phyloP scores from a whole-genome alignment of 2,329 filamentous ascomycete species.

The Penicillium sp. region DNA sequence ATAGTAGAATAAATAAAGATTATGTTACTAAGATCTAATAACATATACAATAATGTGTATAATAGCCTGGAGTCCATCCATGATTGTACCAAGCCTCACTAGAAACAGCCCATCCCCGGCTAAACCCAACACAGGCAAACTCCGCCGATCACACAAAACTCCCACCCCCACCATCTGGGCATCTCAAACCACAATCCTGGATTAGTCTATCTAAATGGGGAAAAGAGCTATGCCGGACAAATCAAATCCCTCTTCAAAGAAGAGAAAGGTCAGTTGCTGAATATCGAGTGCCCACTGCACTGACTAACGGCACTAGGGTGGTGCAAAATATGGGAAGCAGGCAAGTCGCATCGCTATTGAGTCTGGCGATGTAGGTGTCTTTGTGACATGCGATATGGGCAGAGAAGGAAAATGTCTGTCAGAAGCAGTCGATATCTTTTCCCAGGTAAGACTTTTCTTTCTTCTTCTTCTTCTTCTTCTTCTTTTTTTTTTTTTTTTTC shows the following conservation, averaged over 20 bases:
- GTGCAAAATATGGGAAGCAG: constrained; percentile 25
- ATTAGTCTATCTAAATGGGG: constrained; percentile 8
- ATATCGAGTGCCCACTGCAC: not conserved
- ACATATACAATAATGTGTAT: not conserved
- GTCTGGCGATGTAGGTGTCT: constrained; percentile 52
- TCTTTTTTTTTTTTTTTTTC: too few species aligned
- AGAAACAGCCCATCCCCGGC: constrained; percentile 1
- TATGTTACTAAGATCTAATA: not conserved
- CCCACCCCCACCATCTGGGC: constrained; percentile 5
- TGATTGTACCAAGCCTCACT: not conserved
- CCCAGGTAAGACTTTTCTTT: constrained; percentile 37
- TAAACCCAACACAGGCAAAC: constrained; percentile 11
- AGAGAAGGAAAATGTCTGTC: constrained; percentile 52
- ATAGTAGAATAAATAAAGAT: not conserved
- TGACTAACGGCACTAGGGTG: constrained; percentile 19
- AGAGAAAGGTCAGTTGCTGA: constrained; percentile 25
- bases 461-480: not conserved
- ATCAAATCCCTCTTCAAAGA: constrained; percentile 23
- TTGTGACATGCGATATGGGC: constrained; percentile 55
- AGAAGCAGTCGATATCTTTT: constrained; percentile 51
- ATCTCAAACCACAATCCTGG: not conserved
- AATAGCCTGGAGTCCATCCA: not conserved
- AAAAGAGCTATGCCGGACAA: constrained; percentile 28
- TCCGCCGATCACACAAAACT: constrained; percentile 17
- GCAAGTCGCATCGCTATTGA: constrained; percentile 26